Conservation (phyloP, 306 rosid genomes). For the Vigna reflexopilosa region DNA sequence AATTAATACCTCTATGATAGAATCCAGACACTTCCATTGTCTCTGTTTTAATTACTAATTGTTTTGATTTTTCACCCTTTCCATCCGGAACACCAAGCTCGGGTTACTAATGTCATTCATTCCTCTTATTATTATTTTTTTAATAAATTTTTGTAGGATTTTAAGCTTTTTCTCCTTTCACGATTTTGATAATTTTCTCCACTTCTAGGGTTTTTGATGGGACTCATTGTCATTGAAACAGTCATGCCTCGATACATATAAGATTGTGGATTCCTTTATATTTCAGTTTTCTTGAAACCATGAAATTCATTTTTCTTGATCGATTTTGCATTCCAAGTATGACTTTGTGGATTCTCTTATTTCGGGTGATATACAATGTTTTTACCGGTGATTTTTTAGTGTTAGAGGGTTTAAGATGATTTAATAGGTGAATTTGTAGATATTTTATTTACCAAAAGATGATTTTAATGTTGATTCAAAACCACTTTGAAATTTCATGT, state of each 20-base stretch:
- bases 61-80: neutral
- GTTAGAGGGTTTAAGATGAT: neutral
- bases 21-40: neutral
- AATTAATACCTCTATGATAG: neutral
- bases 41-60: neutral
- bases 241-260: constrained; percentile 47
- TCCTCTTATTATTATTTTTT: neutral
- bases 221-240: neutral
- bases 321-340: constrained; percentile 53
- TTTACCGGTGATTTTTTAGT: neutral
- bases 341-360: constrained; percentile 43
- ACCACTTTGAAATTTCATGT: no score
- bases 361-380: neutral
- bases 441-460: neutral
- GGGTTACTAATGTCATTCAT: neutral
- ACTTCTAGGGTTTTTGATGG: constrained; percentile 28
- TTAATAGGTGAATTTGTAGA: neutral
- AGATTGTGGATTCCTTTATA: neutral
- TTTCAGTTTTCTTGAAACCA: neutral
- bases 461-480: neutral
- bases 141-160: neutral
- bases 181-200: neutral
- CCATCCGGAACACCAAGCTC: neutral
- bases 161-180: neutral
- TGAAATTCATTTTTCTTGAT: neutral